phyloP scores from a whole-genome alignment of 2,329 filamentous ascomycete species.

The Colletotrichum sansevieriae region DNA sequence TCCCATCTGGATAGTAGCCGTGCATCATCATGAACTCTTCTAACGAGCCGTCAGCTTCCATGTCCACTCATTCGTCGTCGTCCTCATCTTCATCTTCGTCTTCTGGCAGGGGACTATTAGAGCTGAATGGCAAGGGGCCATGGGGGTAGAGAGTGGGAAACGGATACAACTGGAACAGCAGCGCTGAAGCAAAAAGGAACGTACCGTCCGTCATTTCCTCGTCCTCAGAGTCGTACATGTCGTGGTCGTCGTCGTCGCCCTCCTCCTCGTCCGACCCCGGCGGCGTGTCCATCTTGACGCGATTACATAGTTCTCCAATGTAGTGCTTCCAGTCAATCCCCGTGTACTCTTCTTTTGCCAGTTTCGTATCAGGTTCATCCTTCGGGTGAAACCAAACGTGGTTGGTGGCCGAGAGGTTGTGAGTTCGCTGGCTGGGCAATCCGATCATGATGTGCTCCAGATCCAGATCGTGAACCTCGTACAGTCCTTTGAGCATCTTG shows the following conservation, averaged over 20 bases:
- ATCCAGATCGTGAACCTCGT: conserved; percentile 48
- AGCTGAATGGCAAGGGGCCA: background rate
- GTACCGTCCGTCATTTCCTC: conserved; percentile 29
- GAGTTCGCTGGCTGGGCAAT: conserved; percentile 44
- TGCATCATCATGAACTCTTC: conserved; percentile 23
- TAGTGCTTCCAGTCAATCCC: conserved; percentile 54
- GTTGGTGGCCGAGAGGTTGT: background rate
- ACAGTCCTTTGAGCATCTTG: conserved; percentile 50
- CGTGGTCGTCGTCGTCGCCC: conserved; percentile 17
- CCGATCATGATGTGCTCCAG: conserved; percentile 52
- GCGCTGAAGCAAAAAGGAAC: background rate
- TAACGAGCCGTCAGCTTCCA: conserved; percentile 17
- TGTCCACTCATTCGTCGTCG: conserved; percentile 6
- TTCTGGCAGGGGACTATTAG: conserved; percentile 6
- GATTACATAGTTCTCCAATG: conserved; percentile 47
- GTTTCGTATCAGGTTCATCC: background rate
- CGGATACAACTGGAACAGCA: background rate
- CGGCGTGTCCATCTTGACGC: conserved; percentile 35
- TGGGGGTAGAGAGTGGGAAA: background rate
- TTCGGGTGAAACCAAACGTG: conserved; percentile 19
- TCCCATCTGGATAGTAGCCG: conserved; percentile 25
- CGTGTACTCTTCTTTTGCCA: conserved; percentile 45
- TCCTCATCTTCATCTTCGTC: conserved; percentile 20
- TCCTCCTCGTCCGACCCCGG: conserved; percentile 23
- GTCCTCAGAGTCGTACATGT: background rate